Percentiles rank a stretch among this genome's conserved stretches.
These are phyloP conservation scores for Alternaria incomplexa DNA, from an alignment of 2,329 filamentous ascomycete species.

Conservation along the genomic window DNA sequence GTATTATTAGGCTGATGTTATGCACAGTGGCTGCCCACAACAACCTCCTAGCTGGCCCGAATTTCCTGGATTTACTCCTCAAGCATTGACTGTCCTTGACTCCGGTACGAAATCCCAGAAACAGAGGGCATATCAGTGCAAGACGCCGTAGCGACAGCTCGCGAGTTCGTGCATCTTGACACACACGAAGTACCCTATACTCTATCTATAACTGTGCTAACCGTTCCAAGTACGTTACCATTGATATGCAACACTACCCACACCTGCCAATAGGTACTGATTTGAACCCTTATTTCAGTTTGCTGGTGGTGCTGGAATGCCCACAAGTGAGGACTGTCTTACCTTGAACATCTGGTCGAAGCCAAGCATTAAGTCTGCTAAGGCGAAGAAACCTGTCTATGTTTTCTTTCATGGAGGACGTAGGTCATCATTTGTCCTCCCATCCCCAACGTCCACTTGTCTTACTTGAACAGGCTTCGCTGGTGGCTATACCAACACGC, in stretches of 20 bases:
- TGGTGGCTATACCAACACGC: conserved; percentile 43
- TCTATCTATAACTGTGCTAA: not conserved
- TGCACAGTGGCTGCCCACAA: conserved; percentile 27
- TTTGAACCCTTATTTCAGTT: conserved; percentile 3
- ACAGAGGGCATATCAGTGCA: not conserved
- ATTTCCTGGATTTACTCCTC: conserved; percentile 32
- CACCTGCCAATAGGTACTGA: not conserved
- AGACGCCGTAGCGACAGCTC: not conserved
- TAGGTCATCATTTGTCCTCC: conserved; percentile 21
- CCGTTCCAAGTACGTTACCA: not conserved
- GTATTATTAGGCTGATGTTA: not conserved
- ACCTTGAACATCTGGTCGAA: conserved; percentile 44
- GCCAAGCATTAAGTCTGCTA: conserved; percentile 16
- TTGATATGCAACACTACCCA: not conserved
- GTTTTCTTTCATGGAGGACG: conserved; percentile 53
- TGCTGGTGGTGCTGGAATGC: conserved; percentile 23
- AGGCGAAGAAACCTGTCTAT: conserved; percentile 45
- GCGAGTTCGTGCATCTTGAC: not conserved
- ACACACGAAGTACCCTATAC: not conserved
- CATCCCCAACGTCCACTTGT: not conserved
- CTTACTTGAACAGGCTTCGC: conserved; percentile 36
- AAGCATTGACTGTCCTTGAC: conserved; percentile 21
- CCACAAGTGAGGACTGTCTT: conserved; percentile 39
- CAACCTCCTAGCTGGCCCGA: conserved; percentile 20
- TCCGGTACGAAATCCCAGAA: not conserved